phyloP scores from a whole-genome alignment of 2,329 filamentous ascomycete genomes.

The Aureobasidium sp. region DNA sequence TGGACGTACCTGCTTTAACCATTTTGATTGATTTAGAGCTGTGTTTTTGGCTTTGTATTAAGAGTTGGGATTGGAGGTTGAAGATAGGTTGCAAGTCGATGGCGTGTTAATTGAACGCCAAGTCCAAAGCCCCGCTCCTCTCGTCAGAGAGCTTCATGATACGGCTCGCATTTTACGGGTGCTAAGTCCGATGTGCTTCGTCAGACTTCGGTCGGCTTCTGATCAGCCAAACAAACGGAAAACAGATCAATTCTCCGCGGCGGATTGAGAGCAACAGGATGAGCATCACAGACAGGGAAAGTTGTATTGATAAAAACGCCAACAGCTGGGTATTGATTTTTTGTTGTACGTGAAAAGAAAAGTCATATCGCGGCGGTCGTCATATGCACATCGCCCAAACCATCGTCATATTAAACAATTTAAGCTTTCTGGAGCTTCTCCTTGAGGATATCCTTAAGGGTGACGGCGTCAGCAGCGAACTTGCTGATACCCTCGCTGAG shows the following conservation, averaged over 20 bases:
- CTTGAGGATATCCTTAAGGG: slow-evolving; percentile 86
- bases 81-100: neutral
- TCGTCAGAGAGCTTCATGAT: neutral
- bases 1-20: slow-evolving; percentile 88
- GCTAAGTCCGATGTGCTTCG: neutral
- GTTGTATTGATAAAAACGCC: neutral
- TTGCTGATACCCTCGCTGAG: slow-evolving; percentile 98
- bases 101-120: too few species aligned
- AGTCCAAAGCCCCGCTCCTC: neutral
- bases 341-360: slow-evolving; percentile 8
- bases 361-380: slow-evolving; percentile 11
- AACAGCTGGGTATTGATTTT: slow-evolving; percentile 9
- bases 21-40: slow-evolving; percentile 60
- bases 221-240: neutral
- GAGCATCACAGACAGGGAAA: neutral
- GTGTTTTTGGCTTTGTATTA: neutral
- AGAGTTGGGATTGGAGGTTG: neutral
- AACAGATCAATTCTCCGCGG: neutral
- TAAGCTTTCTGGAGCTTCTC: slow-evolving; percentile 56
- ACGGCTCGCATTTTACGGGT: neutral
- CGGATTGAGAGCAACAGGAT: neutral
- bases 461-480: slow-evolving; percentile 92
- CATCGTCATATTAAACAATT: neutral
- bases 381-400: slow-evolving; percentile 5
- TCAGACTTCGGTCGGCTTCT: slow-evolving; percentile 1